phyloP scores from a whole-genome alignment of 441 rosid genomes.

The Adansonia madagascariensis region DNA sequence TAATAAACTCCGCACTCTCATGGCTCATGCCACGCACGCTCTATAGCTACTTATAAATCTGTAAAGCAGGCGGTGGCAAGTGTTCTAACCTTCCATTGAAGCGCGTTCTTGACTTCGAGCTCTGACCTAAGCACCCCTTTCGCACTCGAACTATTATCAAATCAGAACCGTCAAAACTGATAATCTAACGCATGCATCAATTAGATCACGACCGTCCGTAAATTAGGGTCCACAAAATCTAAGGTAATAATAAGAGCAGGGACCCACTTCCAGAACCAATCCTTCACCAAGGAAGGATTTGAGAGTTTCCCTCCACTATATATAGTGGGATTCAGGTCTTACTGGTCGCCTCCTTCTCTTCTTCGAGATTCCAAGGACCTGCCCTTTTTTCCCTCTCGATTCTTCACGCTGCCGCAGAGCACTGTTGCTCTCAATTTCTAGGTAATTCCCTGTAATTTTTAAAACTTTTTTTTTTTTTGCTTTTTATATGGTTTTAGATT shows the following conservation, averaged over 20 bases:
- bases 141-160: not conserved
- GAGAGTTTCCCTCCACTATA: not conserved
- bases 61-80: not conserved
- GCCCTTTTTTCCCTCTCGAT: not conserved
- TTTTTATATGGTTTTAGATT: not conserved
- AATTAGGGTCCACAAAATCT: not conserved
- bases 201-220: not conserved
- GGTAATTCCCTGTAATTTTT: no score
- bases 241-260: not conserved
- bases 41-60: not conserved
- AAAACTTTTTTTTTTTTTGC: not conserved
- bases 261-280: not conserved
- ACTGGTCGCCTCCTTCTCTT: no score
- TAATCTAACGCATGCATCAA: not conserved
- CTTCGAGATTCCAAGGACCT: no score
- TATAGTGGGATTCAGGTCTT: not conserved
- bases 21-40: no score
- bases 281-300: not conserved
- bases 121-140: not conserved
- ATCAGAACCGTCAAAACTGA: not conserved
- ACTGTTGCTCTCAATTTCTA: slow-evolving; percentile 1
- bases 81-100: not conserved
- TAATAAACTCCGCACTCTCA: no score
- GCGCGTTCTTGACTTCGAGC: not conserved
- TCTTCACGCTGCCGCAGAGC: not conserved